These are phyloP conservation scores for Amphirosellinia nigrospora DNA, from an alignment of 495 filamentous ascomycete species.

Conservation along the genomic window DNA sequence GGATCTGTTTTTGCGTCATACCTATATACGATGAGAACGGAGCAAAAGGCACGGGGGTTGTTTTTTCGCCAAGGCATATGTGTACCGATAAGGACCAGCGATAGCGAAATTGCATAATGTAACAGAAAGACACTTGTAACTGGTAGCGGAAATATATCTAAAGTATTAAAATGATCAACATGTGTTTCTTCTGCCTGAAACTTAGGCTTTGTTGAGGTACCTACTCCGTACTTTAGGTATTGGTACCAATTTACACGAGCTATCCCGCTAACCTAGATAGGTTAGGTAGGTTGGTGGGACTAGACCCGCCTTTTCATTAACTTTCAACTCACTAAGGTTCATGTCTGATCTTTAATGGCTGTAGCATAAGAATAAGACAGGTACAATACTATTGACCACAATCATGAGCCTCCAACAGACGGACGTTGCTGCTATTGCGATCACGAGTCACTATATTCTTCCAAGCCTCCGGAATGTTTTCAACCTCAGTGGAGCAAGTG, in stretches of 20 bases:
- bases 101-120: conserved; percentile 6
- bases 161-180: not conserved
- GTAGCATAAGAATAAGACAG: too few species aligned
- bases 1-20: conserved; percentile 2
- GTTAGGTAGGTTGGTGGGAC: too few species aligned
- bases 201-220: too few species aligned
- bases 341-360: too few species aligned
- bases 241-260: too few species aligned
- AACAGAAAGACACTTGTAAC: not conserved
- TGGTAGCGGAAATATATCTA: not conserved
- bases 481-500: not conserved
- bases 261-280: too few species aligned
- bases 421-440: not conserved
- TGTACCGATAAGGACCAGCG: not conserved
- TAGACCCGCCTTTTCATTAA: too few species aligned
- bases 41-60: not conserved
- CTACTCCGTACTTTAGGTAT: too few species aligned
- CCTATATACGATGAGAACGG: conserved; percentile 6
- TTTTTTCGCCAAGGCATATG: not conserved
- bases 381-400: too few species aligned
- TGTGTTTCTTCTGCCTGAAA: not conserved
- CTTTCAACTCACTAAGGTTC: too few species aligned
- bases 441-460: not conserved
- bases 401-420: not conserved
- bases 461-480: not conserved